Evolutionary conservation across 2,329 filamentous ascomycete species (phyloP).

Genomic region (Myriosclerotinia curreyana): DNA sequence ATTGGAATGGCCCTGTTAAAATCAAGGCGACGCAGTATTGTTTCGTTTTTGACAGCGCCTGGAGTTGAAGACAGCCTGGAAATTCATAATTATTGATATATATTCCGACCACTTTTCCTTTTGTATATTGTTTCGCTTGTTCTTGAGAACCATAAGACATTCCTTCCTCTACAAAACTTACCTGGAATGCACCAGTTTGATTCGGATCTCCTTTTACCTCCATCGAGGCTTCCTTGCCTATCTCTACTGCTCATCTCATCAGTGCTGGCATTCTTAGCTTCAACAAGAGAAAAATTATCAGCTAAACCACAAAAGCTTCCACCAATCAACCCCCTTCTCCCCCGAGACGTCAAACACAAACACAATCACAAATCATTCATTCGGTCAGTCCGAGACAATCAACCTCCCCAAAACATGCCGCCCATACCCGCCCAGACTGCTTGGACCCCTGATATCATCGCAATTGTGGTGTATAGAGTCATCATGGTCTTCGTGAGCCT

Average conservation of each 20-base stretch:
- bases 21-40: too few species aligned
- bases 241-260: neutral
- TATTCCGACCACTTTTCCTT: neutral
- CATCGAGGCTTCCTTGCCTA: neutral
- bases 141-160: neutral
- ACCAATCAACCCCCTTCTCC: neutral
- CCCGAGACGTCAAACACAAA: neutral
- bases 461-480: constrained; percentile 19
- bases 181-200: neutral
- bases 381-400: neutral
- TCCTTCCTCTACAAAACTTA: neutral
- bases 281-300: neutral
- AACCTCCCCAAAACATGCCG: neutral
- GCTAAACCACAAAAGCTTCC: neutral
- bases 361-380: too few species aligned
- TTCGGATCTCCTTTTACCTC: neutral
- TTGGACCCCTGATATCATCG: constrained; percentile 23
- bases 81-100: neutral
- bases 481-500: constrained; percentile 22
- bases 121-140: neutral
- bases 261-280: neutral
- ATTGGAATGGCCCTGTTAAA: too few species aligned
- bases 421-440: neutral
- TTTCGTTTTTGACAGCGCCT: too few species aligned
- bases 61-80: neutral